These are phyloP conservation scores for Saccharomyces jurei DNA, from an alignment of 805 yeast species.

Conservation along the genomic window DNA sequence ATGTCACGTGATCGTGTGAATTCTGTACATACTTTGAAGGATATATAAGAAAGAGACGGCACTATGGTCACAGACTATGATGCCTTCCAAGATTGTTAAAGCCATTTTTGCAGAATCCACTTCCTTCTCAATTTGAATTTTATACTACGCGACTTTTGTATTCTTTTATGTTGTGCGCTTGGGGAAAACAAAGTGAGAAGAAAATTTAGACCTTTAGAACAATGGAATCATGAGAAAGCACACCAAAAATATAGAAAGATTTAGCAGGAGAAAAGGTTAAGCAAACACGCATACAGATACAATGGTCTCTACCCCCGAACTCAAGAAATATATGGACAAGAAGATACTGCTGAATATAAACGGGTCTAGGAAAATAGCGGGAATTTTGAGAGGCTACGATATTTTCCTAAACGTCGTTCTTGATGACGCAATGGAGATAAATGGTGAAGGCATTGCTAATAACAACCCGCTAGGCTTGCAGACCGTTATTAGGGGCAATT, in stretches of 20 bases:
- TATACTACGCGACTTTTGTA: background rate
- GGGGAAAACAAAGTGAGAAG: background rate
- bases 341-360: slow-evolving; percentile 65
- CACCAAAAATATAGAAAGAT: background rate
- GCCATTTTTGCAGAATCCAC: background rate
- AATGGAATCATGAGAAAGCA: background rate
- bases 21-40: background rate
- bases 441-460: slow-evolving; percentile 35
- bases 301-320: slow-evolving; percentile 58
- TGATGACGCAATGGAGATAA: slow-evolving; percentile 62
- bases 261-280: background rate
- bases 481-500: slow-evolving; percentile 68
- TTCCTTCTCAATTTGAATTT: background rate
- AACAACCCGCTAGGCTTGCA: slow-evolving; percentile 53
- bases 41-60: background rate
- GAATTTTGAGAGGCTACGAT: slow-evolving; percentile 80
- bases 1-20: background rate
- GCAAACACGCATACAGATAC: background rate
- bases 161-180: background rate
- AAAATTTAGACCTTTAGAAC: background rate
- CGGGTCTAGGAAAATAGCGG: slow-evolving; percentile 72
- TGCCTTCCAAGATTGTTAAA: background rate
- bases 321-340: slow-evolving; percentile 67
- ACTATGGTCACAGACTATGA: too few relatives aligned
- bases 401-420: slow-evolving; percentile 64